Evolutionary conservation across 2,329 filamentous ascomycete genomes (phyloP).

Genomic region (Apiospora pterosperma): DNA sequence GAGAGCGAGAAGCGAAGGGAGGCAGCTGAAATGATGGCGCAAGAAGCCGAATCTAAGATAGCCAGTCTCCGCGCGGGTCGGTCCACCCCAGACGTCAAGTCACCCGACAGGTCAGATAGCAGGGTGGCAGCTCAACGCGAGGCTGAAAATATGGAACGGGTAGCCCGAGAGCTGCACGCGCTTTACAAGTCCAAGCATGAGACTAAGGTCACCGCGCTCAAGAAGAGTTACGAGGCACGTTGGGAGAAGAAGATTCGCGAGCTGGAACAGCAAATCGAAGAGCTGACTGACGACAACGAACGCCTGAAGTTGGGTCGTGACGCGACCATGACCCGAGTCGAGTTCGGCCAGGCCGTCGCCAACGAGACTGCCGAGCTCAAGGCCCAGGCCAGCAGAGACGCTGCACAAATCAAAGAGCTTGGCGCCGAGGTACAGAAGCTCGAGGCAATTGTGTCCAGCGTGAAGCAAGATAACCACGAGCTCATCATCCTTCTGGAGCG

Average conservation of each 20-base stretch:
- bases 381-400: constrained; percentile 59
- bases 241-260: constrained; percentile 87
- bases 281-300: constrained; percentile 71
- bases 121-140: constrained; percentile 48
- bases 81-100: constrained; percentile 36
- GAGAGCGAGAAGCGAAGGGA: constrained; percentile 73
- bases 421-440: constrained; percentile 74
- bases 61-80: constrained; percentile 68
- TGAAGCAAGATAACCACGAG: constrained; percentile 67
- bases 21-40: constrained; percentile 70
- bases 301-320: constrained; percentile 65
- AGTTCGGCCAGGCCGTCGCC: constrained; percentile 40
- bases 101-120: constrained; percentile 37
- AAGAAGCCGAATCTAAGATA: constrained; percentile 73
- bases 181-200: constrained; percentile 98
- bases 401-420: constrained; percentile 64
- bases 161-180: constrained; percentile 87
- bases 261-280: constrained; percentile 68
- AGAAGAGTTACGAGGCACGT: constrained; percentile 77
- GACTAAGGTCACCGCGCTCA: constrained; percentile 88
- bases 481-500: constrained; percentile 64
- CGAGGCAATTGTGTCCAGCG: constrained; percentile 65
- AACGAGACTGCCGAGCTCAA: constrained; percentile 46
- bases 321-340: constrained; percentile 59
- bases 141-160: constrained; percentile 83